phyloP scores from a whole-genome alignment of 2,329 filamentous ascomycete genomes.

The Fusarium sp. region DNA sequence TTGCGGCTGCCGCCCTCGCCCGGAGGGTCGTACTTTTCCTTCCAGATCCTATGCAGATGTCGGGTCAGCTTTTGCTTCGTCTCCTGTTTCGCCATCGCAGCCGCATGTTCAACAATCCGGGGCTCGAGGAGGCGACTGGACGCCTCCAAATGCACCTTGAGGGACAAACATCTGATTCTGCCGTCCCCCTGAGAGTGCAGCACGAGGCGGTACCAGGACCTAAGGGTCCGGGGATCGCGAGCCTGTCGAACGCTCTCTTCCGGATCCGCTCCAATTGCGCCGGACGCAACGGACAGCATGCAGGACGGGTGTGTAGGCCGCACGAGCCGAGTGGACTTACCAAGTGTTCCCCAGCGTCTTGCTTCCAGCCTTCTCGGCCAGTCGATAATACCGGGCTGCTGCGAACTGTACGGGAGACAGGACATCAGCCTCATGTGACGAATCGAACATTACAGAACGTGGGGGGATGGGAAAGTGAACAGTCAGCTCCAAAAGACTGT shows the following conservation, averaged over 20 bases:
- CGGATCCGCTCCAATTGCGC: slow-evolving; percentile 27
- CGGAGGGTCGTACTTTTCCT: slow-evolving; percentile 87
- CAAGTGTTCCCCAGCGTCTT: slow-evolving; percentile 96
- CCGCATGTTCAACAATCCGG: slow-evolving; percentile 20
- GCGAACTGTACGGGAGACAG: slow-evolving; percentile 70
- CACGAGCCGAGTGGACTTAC: slow-evolving; percentile 70
- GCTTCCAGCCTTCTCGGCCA: slow-evolving; percentile 89
- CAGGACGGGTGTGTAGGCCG: slow-evolving; percentile 26
- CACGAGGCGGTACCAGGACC: slow-evolving; percentile 5
- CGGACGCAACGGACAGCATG: slow-evolving; percentile 23
- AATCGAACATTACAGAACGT: slow-evolving; percentile 22
- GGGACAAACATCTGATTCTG: slow-evolving; percentile 12
- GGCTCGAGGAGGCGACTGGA: slow-evolving; percentile 22
- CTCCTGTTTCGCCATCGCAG: background rate
- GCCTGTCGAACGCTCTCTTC: slow-evolving; percentile 35
- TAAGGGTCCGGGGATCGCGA: slow-evolving; percentile 17
- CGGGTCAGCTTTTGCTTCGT: slow-evolving; percentile 34
- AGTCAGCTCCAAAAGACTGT: background rate
- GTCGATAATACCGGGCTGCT: slow-evolving; percentile 91
- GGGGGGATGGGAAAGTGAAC: slow-evolving; percentile 29
- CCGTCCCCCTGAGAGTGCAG: slow-evolving; percentile 13
- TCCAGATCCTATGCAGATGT: slow-evolving; percentile 85
- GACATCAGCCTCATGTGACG: slow-evolving; percentile 67
- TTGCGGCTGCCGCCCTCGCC: slow-evolving; percentile 60
- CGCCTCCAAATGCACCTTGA: slow-evolving; percentile 22